Percentiles rank a stretch among this genome's conserved stretches.
phyloP scores from a whole-genome alignment of 352 stramenopile species.

The Pythium chondricola region DNA sequence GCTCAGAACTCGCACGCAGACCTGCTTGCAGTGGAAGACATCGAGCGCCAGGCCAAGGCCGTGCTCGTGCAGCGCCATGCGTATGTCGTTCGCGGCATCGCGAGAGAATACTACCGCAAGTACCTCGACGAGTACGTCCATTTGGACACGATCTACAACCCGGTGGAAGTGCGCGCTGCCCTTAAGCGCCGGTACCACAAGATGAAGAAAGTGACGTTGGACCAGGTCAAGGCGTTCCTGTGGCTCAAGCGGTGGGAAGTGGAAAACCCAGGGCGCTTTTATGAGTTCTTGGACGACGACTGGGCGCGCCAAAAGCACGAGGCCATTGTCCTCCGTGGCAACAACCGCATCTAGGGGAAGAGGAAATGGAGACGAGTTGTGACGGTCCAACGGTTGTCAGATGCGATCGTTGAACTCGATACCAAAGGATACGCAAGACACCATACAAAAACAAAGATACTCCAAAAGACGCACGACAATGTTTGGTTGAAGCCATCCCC shows the following conservation, averaged over 20 bases:
- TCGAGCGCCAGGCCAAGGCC: conserved; percentile 25
- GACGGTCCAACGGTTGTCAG: background rate
- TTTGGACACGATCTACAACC: conserved; percentile 15
- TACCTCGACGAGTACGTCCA: conserved; percentile 24
- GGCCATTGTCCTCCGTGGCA: no score
- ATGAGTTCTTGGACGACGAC: conserved; percentile 6
- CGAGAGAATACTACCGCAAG: conserved; percentile 17
- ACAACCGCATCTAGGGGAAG: background rate
- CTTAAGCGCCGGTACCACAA: conserved; percentile 11
- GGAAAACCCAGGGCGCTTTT: conserved; percentile 18
- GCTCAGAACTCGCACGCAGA: conserved; percentile 28
- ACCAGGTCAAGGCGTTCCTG: conserved; percentile 31
- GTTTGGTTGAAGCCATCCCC: no score
- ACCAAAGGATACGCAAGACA: no score
- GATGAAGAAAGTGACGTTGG: conserved; percentile 1
- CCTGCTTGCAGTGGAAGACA: conserved; percentile 26
- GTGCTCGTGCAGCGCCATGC: conserved; percentile 23
- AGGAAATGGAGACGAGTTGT: background rate
- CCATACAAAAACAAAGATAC: no score
- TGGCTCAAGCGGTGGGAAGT: conserved; percentile 35
- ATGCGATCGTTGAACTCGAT: no score
- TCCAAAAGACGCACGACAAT: no score
- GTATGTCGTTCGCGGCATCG: conserved; percentile 7
- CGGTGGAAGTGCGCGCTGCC: conserved; percentile 20
- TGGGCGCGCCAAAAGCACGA: background rate